Evolutionary conservation across 768 basidiomycete genomes (phyloP), one percentile per base, ranked within the genome.

Genomic region (Termitomyces sp.): DNA sequence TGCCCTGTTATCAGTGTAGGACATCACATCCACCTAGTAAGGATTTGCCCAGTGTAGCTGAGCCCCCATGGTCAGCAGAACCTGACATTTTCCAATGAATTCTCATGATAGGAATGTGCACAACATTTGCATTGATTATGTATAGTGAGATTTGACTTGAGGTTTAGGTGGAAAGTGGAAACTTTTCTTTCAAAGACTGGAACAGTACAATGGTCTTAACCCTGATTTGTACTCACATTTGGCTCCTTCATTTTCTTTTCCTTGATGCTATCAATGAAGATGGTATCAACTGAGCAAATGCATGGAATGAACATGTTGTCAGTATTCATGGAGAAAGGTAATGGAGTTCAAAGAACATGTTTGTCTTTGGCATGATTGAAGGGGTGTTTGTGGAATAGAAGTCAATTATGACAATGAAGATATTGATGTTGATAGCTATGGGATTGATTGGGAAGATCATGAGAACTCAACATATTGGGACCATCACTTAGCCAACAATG

Each of bases 161-260:
- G 72, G 69, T 0, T 71, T 77, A 57, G 73, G 74, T 10, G 32
- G 32, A n/a, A 78, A 76, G 57, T 81, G 79, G 78, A 76, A 52
- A 38, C 52, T 0, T 77, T 45, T 79, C 59, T 79, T 79, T 60
- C 38, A 64, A 20, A 60, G 64, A 1, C 72, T 81, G 0, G 76
- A 81, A 56, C 36, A 53, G 6, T 38, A 67, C 9, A 43, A 71
- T 46, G 65, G 68, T 1, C 69, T 81, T 0, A 59, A 76, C 42
- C 54, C 57, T 6, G 48, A 68, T 15, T 46, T 61, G 63, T 8
- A 63, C 60, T 11, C 79, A 79, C 59, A 73, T 79, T 43, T 81
- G 79, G 77, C 68, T 80, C 3, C 67, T 79, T 2, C 79, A 78
- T 48, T 63, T 69, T 48, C 69, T 81, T 0, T 81, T 61, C 40